These are phyloP conservation scores for Phlyctochytrium bullatum DNA, from an alignment of 192 early-diverging fungal genomes.

Conservation along the genomic window DNA sequence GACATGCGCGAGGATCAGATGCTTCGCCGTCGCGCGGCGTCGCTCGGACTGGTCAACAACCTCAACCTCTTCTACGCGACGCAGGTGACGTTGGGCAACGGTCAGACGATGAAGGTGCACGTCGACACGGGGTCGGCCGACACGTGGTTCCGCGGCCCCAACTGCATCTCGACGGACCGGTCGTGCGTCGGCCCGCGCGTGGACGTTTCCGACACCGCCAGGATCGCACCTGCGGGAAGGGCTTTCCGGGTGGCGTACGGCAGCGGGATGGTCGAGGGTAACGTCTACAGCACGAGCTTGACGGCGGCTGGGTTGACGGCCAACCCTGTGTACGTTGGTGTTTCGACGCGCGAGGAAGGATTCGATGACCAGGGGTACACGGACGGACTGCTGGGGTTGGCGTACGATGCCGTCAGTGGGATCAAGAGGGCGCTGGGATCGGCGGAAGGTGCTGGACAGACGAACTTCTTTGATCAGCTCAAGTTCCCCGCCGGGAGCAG, in stretches of 20 bases:
- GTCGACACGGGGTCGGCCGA: constrained; percentile 36
- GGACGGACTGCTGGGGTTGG: constrained; percentile 43
- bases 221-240: background rate
- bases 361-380: constrained; percentile 11
- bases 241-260: constrained; percentile 13
- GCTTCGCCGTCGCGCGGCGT: background rate
- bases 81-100: constrained; percentile 1
- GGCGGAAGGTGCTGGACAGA: background rate
- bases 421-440: constrained; percentile 8
- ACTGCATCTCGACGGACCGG: constrained; percentile 25
- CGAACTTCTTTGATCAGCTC: constrained; percentile 26
- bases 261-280: constrained; percentile 26
- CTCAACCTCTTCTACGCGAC: background rate
- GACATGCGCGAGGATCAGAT: no score
- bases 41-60: background rate
- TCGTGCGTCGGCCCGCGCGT: constrained; percentile 25
- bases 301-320: constrained; percentile 22
- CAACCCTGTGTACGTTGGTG: constrained; percentile 12
- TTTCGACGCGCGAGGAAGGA: constrained; percentile 17
- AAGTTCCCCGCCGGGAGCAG: constrained; percentile 10
- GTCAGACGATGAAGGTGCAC: constrained; percentile 26
- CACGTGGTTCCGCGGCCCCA: constrained; percentile 34
- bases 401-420: constrained; percentile 27
- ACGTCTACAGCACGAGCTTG: constrained; percentile 22
- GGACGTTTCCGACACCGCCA: constrained; percentile 1